phyloP scores from a whole-genome alignment of 345 rosid genomes.

The Erysimum cheiranthoides region DNA sequence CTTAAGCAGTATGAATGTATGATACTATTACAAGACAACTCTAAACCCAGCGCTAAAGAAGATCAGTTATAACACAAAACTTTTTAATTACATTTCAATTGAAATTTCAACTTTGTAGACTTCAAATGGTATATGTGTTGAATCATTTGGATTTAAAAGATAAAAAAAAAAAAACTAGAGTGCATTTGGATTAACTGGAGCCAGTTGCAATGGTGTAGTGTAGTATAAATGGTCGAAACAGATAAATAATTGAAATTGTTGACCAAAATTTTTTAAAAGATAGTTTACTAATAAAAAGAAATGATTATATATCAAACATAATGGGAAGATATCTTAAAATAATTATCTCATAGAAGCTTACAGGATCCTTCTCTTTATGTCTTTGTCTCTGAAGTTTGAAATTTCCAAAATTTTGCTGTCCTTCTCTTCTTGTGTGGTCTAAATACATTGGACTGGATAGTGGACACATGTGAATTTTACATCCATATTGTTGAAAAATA shows the following conservation, averaged over 20 bases:
- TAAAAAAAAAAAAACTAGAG: neutral
- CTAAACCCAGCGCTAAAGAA: neutral
- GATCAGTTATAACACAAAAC: neutral
- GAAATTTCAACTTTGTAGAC: neutral
- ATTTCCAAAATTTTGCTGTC: slow-evolving; percentile 8
- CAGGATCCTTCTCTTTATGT: slow-evolving; percentile 35
- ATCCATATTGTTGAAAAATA: neutral
- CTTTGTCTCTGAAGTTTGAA: slow-evolving; percentile 35
- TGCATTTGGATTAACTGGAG: neutral
- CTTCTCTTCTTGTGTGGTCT: slow-evolving; percentile 24
- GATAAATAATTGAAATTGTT: neutral
- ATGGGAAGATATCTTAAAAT: neutral
- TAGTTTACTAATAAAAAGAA: slow-evolving; percentile 3
- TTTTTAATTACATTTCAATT: neutral
- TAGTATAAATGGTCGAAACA: slow-evolving; percentile 5
- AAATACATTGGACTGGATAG: slow-evolving; percentile 22
- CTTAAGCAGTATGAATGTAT: neutral
- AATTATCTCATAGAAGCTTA: slow-evolving; percentile 28
- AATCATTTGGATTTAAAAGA: neutral
- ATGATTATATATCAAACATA: neutral
- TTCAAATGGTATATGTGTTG: neutral
- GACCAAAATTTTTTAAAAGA: slow-evolving; percentile 8
- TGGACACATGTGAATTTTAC: slow-evolving; percentile 3
- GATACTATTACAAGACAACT: neutral
- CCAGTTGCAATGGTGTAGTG: neutral